phyloP scores from a whole-genome alignment of 2,329 filamentous ascomycete genomes.

The Sarocladiaceae sp. region DNA sequence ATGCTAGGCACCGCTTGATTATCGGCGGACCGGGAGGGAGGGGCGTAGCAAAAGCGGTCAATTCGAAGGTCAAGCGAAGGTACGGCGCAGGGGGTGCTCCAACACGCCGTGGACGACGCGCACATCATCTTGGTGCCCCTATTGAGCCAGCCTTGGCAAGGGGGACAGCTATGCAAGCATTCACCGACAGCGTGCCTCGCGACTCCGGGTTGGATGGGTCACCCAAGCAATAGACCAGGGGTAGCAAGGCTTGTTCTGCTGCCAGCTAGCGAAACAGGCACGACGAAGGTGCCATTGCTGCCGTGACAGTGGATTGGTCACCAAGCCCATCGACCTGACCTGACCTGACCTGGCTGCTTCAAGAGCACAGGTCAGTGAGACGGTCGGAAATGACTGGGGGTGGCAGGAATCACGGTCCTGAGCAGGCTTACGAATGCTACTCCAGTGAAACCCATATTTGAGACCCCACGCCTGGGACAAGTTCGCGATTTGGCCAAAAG shows the following conservation, averaged over 20 bases:
- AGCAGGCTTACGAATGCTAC: conserved; percentile 7
- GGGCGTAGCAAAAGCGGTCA: no score
- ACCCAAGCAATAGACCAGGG: neutral
- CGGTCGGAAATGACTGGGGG: conserved; percentile 7
- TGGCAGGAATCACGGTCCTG: conserved; percentile 6
- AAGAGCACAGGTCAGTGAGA: neutral
- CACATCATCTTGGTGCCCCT: neutral
- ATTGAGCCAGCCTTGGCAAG: neutral
- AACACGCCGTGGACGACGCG: neutral
- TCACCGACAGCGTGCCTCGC: neutral
- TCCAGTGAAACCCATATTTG: neutral
- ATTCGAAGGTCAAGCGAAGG: neutral
- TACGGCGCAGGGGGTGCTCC: neutral
- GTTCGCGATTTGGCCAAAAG: no score
- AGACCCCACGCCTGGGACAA: neutral
- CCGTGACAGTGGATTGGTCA: neutral
- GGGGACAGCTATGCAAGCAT: conserved; percentile 4
- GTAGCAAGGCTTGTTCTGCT: neutral
- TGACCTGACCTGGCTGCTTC: neutral
- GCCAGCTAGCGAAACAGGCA: neutral
- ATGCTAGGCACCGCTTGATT: no score
- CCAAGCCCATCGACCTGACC: no score
- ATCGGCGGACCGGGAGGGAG: no score
- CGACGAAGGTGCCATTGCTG: neutral
- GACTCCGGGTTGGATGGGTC: neutral